These are phyloP conservation scores for Didymella exigua DNA, from an alignment of 2,329 filamentous ascomycete genomes.

Conservation along the genomic window DNA sequence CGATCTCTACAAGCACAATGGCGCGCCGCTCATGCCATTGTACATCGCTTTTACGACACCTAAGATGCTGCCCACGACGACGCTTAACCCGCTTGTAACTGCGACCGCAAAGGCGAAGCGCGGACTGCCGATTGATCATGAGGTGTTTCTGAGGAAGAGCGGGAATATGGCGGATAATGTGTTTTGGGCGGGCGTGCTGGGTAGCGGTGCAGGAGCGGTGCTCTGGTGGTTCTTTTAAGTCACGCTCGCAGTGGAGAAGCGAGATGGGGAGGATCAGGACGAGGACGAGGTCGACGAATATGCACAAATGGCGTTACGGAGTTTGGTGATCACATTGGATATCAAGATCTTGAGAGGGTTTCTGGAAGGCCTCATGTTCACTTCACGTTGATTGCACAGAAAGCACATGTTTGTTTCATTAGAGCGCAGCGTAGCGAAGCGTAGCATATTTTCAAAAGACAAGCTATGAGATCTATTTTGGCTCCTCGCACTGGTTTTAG, in stretches of 20 bases:
- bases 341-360: not conserved
- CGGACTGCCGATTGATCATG: conserved; percentile 49
- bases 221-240: conserved; percentile 55
- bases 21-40: conserved; percentile 69
- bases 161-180: conserved; percentile 50
- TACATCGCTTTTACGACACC: conserved; percentile 68
- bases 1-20: conserved; percentile 68
- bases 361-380: not conserved
- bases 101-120: conserved; percentile 47
- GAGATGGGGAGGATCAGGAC: not conserved
- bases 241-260: not conserved
- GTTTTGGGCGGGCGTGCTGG: conserved; percentile 58
- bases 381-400: not conserved
- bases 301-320: conserved; percentile 4
- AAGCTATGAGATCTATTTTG: not conserved
- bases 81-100: conserved; percentile 62
- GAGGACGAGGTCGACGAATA: not conserved
- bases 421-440: not conserved
- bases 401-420: not conserved
- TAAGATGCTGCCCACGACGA: conserved; percentile 71
- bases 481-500: conserved; percentile 10
- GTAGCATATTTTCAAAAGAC: not conserved
- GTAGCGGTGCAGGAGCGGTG: conserved; percentile 56
- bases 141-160: conserved; percentile 44
- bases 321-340: not conserved